Percentiles rank a stretch among this genome's conserved stretches.
These are phyloP conservation scores for Luffa acutangula DNA, from an alignment of 306 rosid species.

Conservation along the genomic window DNA sequence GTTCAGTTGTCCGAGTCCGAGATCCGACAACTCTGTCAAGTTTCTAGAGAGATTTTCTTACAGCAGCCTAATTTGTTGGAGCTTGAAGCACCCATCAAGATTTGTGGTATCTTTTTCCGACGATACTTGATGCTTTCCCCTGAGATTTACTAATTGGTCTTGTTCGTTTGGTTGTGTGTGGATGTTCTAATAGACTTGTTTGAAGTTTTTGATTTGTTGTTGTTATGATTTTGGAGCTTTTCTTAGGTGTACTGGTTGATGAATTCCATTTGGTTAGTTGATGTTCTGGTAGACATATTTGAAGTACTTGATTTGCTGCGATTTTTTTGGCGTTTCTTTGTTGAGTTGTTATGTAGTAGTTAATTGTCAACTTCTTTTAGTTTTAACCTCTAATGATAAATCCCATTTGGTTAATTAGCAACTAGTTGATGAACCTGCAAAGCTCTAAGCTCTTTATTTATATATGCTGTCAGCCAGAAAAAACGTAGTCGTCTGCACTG, in stretches of 20 bases:
- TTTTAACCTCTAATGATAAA: neutral
- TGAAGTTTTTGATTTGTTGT: neutral
- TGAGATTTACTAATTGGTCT: neutral
- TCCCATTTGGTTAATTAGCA: neutral
- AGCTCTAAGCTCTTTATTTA: neutral
- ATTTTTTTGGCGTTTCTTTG: neutral
- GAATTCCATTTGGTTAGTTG: neutral
- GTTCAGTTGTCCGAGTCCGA: constrained; percentile 84
- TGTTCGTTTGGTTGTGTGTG: neutral
- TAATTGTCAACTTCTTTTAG: neutral
- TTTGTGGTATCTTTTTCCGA: constrained; percentile 51
- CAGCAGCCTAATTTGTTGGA: constrained; percentile 78
- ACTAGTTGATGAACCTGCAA: neutral
- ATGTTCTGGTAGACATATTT: neutral
- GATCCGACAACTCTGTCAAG: constrained; percentile 79
- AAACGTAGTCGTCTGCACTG: neutral
- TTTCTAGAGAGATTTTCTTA: constrained; percentile 63
- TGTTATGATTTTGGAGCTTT: neutral
- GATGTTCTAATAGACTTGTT: neutral
- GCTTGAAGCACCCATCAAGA: constrained; percentile 88
- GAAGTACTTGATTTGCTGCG: neutral
- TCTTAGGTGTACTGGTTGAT: neutral
- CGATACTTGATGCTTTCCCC: neutral
- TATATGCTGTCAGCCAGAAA: neutral
- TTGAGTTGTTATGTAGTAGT: neutral